Evolutionary conservation across 371 early-diverging fungal species (phyloP).

Genomic region (Blakeslea trispora): DNA sequence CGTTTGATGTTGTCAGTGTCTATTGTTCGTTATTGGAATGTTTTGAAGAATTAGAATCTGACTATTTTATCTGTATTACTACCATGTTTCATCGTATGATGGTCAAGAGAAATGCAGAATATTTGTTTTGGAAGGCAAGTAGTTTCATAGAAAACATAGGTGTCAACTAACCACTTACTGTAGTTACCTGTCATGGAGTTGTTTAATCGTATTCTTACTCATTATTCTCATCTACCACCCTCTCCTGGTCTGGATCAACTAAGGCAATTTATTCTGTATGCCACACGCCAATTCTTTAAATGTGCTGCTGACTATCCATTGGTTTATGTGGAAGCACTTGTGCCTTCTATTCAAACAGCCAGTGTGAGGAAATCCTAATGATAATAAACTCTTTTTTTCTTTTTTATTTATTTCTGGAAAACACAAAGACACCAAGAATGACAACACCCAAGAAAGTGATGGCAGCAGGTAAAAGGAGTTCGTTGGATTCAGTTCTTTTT

Average conservation of each 20-base stretch:
- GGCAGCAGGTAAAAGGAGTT: constrained; percentile 48
- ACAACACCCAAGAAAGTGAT: constrained; percentile 45
- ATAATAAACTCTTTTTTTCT: not conserved
- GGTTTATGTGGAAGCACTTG: constrained; percentile 57
- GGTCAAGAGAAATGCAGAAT: constrained; percentile 58
- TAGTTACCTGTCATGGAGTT: constrained; percentile 61
- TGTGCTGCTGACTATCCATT: constrained; percentile 55
- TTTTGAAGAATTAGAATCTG: constrained; percentile 48
- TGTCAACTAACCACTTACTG: not conserved
- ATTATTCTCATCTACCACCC: constrained; percentile 24
- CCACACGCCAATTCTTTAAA: constrained; percentile 60
- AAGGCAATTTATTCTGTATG: constrained; percentile 52
- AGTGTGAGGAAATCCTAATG: too few species aligned
- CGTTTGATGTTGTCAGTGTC: constrained; percentile 48
- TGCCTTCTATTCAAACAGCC: constrained; percentile 19
- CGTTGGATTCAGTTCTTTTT: constrained; percentile 11
- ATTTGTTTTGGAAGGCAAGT: constrained; percentile 60
- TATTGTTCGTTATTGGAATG: constrained; percentile 58
- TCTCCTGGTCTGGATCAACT: constrained; percentile 49
- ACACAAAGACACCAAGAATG: constrained; percentile 47
- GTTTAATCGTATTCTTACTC: constrained; percentile 60
- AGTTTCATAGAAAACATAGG: not conserved
- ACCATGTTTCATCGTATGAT: constrained; percentile 70
- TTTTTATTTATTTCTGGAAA: constrained; percentile 19
- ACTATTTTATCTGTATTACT: constrained; percentile 54